Evolutionary conservation across 108 stramenopile genomes (phyloP).

Genomic region (Pseudonitzschia delicatissima): DNA sequence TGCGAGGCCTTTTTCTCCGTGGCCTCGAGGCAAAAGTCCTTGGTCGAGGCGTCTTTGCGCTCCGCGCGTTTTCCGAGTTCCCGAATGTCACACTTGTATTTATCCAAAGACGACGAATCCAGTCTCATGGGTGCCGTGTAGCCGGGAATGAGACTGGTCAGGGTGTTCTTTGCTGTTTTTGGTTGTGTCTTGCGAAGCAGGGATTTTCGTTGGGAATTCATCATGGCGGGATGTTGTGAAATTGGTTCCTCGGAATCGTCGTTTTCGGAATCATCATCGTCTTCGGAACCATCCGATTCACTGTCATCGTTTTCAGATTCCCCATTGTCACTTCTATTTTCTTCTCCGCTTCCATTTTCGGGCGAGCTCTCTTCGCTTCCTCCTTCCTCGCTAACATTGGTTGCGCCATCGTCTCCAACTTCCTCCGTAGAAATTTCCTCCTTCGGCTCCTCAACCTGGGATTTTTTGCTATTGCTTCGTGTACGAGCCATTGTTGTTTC

Average conservation of each 20-base stretch:
- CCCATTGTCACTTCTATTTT: neutral
- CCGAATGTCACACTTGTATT: constrained; percentile 29
- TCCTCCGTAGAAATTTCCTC: neutral
- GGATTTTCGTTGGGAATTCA: too few species aligned
- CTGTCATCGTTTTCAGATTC: constrained; percentile 4
- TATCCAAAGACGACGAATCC: constrained; percentile 43
- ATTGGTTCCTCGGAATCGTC: too few species aligned
- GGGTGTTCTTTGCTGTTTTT: constrained; percentile 41
- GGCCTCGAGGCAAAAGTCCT: constrained; percentile 29
- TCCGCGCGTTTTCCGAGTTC: constrained; percentile 44
- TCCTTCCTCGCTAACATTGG: constrained; percentile 14
- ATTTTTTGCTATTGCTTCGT: neutral
- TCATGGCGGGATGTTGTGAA: too few species aligned
- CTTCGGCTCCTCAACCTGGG: neutral
- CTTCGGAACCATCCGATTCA: neutral
- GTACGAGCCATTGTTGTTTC: neutral
- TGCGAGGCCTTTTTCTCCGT: constrained; percentile 17
- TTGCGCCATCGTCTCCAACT: constrained; percentile 17
- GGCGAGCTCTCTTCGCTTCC: neutral
- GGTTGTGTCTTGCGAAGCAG: too few species aligned
- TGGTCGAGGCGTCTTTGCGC: constrained; percentile 36
- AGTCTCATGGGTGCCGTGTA: constrained; percentile 75
- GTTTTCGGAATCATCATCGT: too few species aligned
- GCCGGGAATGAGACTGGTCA: constrained; percentile 76
- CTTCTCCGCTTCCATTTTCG: constrained; percentile 2